Conservation (phyloP, 345 rosid genomes). For the Eutrema yunnanense region DNA sequence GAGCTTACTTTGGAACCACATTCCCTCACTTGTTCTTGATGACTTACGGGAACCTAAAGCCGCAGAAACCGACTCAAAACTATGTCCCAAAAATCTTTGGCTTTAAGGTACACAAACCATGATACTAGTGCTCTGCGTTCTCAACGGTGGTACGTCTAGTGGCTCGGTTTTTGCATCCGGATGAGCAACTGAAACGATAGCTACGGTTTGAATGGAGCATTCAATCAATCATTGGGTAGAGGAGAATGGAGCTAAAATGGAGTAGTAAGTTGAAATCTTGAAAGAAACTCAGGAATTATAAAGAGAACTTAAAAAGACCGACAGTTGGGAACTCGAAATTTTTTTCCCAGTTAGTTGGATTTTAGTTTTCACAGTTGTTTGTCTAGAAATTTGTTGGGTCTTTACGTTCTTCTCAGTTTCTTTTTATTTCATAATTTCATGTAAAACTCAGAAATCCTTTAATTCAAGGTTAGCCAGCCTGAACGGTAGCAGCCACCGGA, state of each 20-base stretch:
- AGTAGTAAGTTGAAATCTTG: background rate
- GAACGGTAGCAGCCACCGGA: background rate
- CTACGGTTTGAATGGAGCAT: background rate
- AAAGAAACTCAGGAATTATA: background rate
- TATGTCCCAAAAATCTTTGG: slow-evolving; percentile 85
- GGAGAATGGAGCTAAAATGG: background rate
- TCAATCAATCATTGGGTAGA: background rate
- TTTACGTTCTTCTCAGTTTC: background rate
- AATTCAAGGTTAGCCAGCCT: background rate
- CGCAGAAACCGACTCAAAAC: slow-evolving; percentile 65
- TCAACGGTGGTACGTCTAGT: background rate
- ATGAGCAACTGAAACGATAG: background rate
- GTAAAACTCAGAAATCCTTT: background rate
- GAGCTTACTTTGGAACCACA: slow-evolving; percentile 97
- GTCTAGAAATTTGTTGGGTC: background rate
- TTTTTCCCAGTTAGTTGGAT: slow-evolving; percentile 1
- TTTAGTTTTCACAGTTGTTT: slow-evolving; percentile 10
- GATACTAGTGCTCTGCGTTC: background rate
- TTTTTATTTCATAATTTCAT: background rate
- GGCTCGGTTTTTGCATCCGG: background rate
- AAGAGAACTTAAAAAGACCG: background rate
- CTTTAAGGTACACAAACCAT: slow-evolving; percentile 83
- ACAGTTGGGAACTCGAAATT: background rate
- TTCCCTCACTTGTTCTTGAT: slow-evolving; percentile 89
- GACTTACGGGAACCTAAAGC: slow-evolving; percentile 82